A percentile compares a stretch with the other conserved stretches of the same genome.
Conservation (phyloP, 2,329 filamentous ascomycete genomes). For the Diaporthe vexans region DNA sequence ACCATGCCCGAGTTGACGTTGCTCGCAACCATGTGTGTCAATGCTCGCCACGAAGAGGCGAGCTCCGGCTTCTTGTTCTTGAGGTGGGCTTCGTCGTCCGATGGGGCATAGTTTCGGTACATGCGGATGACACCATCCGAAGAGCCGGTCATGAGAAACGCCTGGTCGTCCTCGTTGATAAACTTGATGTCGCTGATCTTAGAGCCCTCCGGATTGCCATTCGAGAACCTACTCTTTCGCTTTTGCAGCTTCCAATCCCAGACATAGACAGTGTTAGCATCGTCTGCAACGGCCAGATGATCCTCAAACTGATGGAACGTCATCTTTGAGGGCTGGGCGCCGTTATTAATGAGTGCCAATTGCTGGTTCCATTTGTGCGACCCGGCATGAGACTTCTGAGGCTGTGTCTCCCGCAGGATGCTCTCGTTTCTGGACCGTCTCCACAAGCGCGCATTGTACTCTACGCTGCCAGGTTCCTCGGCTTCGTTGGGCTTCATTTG, state of each 20-base stretch:
- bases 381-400: slow-evolving; percentile 89
- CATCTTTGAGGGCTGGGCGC: slow-evolving; percentile 91
- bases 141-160: slow-evolving; percentile 92
- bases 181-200: slow-evolving; percentile 96
- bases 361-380: slow-evolving; percentile 89
- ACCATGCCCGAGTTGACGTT: slow-evolving; percentile 96
- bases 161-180: slow-evolving; percentile 98
- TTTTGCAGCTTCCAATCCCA: slow-evolving; percentile 92
- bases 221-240: slow-evolving; percentile 87
- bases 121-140: slow-evolving; percentile 95
- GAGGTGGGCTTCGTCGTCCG: slow-evolving; percentile 49
- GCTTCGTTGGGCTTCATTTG: slow-evolving; percentile 98
- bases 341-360: slow-evolving; percentile 87
- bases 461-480: slow-evolving; percentile 94
- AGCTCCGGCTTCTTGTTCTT: slow-evolving; percentile 79
- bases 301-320: slow-evolving; percentile 98
- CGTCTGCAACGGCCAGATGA: slow-evolving; percentile 93
- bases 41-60: slow-evolving; percentile 89
- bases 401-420: slow-evolving; percentile 93
- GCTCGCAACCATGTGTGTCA: slow-evolving; percentile 94
- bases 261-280: slow-evolving; percentile 88
- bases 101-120: slow-evolving; percentile 90
- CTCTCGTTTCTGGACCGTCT: slow-evolving; percentile 91
- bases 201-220: slow-evolving; percentile 91
- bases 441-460: slow-evolving; percentile 97